Evolutionary conservation across 2,329 filamentous ascomycete species (phyloP), one percentile per base, ranked within the genome.

Genomic region (Calonectria honghensis): DNA sequence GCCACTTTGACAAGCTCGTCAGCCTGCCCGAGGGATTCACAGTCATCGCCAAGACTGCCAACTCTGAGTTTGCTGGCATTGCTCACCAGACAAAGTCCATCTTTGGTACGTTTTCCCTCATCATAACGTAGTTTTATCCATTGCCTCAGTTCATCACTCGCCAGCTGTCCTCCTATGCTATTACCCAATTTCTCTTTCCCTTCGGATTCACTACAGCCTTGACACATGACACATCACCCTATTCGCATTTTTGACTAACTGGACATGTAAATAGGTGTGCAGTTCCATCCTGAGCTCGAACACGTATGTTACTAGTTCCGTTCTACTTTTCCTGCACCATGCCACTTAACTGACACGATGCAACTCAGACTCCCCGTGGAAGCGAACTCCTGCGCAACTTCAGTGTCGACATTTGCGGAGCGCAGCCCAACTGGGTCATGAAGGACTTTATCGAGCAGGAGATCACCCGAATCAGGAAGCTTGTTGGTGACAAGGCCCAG

Each of bases 1-100:
- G 91, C 78, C 96, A 98, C 84, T 93, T 93, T 73, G 96, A 98
- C 86, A 98, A 98, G 89, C 90, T 98, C 14, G 90, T 90, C 50
- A 87, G 90, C 70, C 88, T 98, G 50, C 96, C 96, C 11, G 87
- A 93, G 45, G 91, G 89, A 51, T 98, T 98, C 83, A 86, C 91
- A 74, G 92, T 90, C 20, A 91, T 98, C 79, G 96, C 94, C 66
- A 93, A 89, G 6, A 96, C 95, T 2, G 83, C 88, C 66, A 97
- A 97, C 86, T 92, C 94, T 0, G 91, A 93, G 31, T 98, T 91
- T 79, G 96, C 96, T 14, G 95, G 92, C 73, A 97, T 96, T 79
- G 94, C 93, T 24, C 94, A 96, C 83, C 82, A 91, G 83, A 85
- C 86, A 11, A 92, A 93, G 87, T 92, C 93, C 32, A 93, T 95